Base-by-base conservation (phyloP, 2,329 filamentous ascomycete species). In the Hypoxylon sp. region DNA sequence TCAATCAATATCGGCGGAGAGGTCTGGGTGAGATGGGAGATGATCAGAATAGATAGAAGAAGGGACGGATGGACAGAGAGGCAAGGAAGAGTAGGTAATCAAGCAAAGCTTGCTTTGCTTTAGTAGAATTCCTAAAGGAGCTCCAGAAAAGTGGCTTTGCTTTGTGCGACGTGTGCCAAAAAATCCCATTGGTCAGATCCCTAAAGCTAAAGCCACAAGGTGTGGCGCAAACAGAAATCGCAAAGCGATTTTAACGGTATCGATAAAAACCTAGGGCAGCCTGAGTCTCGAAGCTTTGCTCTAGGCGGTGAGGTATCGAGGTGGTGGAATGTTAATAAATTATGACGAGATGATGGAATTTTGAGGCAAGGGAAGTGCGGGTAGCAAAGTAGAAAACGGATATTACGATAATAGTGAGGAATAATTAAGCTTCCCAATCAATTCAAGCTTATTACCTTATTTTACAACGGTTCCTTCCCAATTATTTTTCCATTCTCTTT, bases 391-490 rank as follows among this genome's bases (percentile, higher is more conserved):
- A 16, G 60, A 50, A 63, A 63, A 60, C 58, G 54, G 61, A 65
- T 70, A 70, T 64, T 65, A 58, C 58, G 46, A 68, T 56, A 64
- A 66, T 64, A 64, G 57, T 63, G 60, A 53, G 46, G 46, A 61
- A 61, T 52, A 68, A 68, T 61, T 66, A 70, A 71, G 67, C 65
- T 68, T 70, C 65, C 64, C 48, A 69, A 70, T 65, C 44, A 64
- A 70, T 69, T 71, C 65, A 71, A 71, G 69, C 67, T 71, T 71
- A 71, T 65, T 70, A 65, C 65, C 57, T 67, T 65, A 67, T 68
- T 70, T 64, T 68, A 45, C 58, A 50, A 56, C 53, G 40, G 36
- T 38, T 49, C 52, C 50, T 67, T 45, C 48, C 50, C 12, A 45
- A 42, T 42, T 53, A 57, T 62, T 18, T 56, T 51, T 50, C 33